These are phyloP conservation scores for Grosmannia serpens DNA, from an alignment of 2,329 filamentous ascomycete species.

Conservation along the genomic window DNA sequence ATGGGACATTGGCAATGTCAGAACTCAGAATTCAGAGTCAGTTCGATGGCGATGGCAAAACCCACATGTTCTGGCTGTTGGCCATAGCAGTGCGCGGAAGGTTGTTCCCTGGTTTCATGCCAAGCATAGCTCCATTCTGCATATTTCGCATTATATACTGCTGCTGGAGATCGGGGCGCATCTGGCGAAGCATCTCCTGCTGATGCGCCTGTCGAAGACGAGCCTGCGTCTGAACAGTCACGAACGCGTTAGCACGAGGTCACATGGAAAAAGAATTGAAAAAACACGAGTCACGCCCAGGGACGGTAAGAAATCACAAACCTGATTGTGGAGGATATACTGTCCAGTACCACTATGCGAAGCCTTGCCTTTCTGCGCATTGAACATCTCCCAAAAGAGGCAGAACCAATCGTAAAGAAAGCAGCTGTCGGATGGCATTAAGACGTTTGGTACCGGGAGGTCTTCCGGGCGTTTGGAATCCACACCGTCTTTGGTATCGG, in stretches of 20 bases:
- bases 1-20: background rate
- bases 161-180: conserved; percentile 49
- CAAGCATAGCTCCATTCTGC: conserved; percentile 48
- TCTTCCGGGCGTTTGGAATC: conserved; percentile 67
- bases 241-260: background rate
- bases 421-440: conserved; percentile 56
- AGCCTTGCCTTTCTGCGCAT: conserved; percentile 63
- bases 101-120: conserved; percentile 48
- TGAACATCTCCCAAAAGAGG: conserved; percentile 93
- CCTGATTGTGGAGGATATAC: conserved; percentile 77
- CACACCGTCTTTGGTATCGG: conserved; percentile 68
- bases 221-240: conserved; percentile 46
- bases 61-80: conserved; percentile 64
- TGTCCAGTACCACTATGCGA: conserved; percentile 53
- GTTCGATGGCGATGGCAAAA: conserved; percentile 7
- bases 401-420: conserved; percentile 98
- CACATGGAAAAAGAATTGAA: background rate
- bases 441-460: conserved; percentile 62
- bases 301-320: conserved; percentile 29
- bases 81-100: conserved; percentile 67
- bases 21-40: background rate
- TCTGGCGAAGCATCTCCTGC: conserved; percentile 63
- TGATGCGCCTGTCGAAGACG: conserved; percentile 65
- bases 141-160: conserved; percentile 56
- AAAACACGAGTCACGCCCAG: background rate